Base-by-base conservation (phyloP, 2,329 filamentous ascomycete genomes). In the Exophiala calicioides region DNA sequence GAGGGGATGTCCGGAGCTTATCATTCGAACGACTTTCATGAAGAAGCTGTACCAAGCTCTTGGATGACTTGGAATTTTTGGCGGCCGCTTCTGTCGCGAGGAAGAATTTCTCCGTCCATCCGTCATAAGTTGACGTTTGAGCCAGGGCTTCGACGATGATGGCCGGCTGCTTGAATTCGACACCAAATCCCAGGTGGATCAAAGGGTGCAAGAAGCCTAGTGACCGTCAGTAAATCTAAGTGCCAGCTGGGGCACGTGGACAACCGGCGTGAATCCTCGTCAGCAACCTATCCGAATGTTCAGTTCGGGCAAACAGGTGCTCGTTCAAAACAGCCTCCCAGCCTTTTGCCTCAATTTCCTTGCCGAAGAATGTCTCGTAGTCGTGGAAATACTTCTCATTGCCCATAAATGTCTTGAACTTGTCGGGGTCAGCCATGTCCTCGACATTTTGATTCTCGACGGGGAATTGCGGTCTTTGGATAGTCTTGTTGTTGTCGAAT, bases 151-250 rank as follows among this genome's bases (percentile, higher is more conserved):
- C 80, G 5, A 87, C 86, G 16, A 94, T 76, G 50, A 93, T 80
- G 24, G 82, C 82, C 1, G 86, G 86, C 62, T 90, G 86, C 3
- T 73, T 58, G 71, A 87, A 91, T 62, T 93, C 88, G 29, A 93
- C 63, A 8, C 86, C 88, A 61, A 87, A 90, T 48, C 87, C 85
- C 15, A 91, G 75, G 64, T 93, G 86, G 52, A 94, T 89, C 20
- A 90, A 69, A 3, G 88, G 86, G 60, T 93, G 87, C 5, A 87
- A 60, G 55, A 88, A 77, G 1, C 84, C 80, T 71, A 50, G 12
- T 21, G 40, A 9, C 8, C 3, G 40, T 49, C 21, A 44, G 38
- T 24, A 40, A 23, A 15, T 10, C 12, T 13, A 31, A 18, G n/a
- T 23, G 13, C n/a, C 15, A 9, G 10, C 19, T 26, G 21, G 19